Base-by-base conservation (phyloP, 106 monocot genomes). In the Allium cepa region DNA sequence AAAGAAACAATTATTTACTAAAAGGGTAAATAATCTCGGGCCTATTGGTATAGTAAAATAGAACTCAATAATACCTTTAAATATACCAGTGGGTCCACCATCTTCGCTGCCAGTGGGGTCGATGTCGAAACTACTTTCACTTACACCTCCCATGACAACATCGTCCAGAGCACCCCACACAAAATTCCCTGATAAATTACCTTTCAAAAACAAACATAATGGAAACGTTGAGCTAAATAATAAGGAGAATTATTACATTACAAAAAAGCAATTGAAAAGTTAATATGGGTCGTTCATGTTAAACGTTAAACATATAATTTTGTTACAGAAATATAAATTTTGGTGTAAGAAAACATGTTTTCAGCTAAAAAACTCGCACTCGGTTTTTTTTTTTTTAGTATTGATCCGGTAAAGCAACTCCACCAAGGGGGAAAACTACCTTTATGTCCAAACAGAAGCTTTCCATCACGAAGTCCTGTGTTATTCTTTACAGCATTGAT, bases 121-220 rank as follows among this genome's bases (percentile, higher is more conserved):
- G 65, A 92, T 79, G 52, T 79, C 70, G 70, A 92, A 99, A 70
- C 67, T 75, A 61, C 97, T 80, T 83, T 99, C 87, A 81, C 97
- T 99, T 50, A 99, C 84, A 79, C 92, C 97, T 77, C 97, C 97
- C 97, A 99, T 99, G 60, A 99, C 92, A 65, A 99, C 92, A 87
- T 99, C 97, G 85, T 99, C 97, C 49, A 99, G 69, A 61, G 92
- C 69, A 71, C 97, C 97, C 97, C 97, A 99, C 12, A 77, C 64
- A 57, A 92, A 27, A 26, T 83, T 87, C 52, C 82, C 88, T 46
- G 83, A 69, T 7, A 82, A 57, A 75, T 80, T 84, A 61, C 81
- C 95, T 96, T 36, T 36, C 36, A 36, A 36, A 36, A 36, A 36
- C 36, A 36, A 36, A 36, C 36, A 36, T 36, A 36, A 36, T 5